These are phyloP conservation scores for Arthonia radiata DNA, from an alignment of 495 filamentous ascomycete genomes.

Conservation along the genomic window DNA sequence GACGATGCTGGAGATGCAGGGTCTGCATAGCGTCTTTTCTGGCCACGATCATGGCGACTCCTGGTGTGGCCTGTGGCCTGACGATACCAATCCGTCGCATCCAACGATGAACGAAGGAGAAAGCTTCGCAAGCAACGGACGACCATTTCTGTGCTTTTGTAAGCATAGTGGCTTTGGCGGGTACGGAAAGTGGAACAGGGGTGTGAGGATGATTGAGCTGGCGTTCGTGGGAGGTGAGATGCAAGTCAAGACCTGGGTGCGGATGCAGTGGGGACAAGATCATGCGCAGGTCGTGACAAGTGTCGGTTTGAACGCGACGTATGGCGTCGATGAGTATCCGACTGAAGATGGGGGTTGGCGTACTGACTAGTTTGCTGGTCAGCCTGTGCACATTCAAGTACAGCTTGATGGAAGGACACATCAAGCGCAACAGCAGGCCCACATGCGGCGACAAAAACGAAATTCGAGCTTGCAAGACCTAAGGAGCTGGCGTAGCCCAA, in stretches of 20 bases:
- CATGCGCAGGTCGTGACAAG: conserved; percentile 24
- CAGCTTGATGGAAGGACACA: too few relatives aligned
- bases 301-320: conserved; percentile 43
- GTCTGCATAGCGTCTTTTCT: conserved; percentile 35
- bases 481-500: too few relatives aligned
- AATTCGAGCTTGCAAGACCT: too few relatives aligned
- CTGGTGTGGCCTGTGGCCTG: conserved; percentile 37
- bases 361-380: too few relatives aligned
- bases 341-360: too few relatives aligned
- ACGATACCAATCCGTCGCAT: too few relatives aligned
- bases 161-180: conserved; percentile 48
- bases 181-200: conserved; percentile 38
- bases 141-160: conserved; percentile 48
- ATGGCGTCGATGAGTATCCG: conserved; percentile 34
- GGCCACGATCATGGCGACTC: conserved; percentile 50
- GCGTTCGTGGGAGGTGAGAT: conserved; percentile 1
- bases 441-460: too few relatives aligned
- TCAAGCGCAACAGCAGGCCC: too few relatives aligned
- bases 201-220: conserved; percentile 31
- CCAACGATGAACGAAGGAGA: too few relatives aligned
- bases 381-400: too few relatives aligned
- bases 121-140: too few relatives aligned
- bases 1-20: conserved; percentile 27
- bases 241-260: conserved; percentile 35
- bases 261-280: conserved; percentile 37